Conservation (phyloP, 1,139 yeast species). For the Saccharomyces hybrid region DNA sequence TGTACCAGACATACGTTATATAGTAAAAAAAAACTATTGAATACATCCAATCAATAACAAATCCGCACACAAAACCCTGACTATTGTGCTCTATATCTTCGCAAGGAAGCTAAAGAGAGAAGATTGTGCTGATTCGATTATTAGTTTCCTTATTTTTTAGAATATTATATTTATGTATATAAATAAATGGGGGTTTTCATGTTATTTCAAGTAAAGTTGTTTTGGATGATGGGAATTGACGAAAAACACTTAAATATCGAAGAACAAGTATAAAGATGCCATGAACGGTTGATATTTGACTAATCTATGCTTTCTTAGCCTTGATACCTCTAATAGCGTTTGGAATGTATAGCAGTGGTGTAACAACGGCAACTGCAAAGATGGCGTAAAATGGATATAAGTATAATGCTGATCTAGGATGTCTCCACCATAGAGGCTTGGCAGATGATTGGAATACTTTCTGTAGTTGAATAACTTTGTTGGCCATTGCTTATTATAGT, state of each 20-base stretch:
- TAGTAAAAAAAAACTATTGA: background rate
- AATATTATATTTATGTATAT: background rate
- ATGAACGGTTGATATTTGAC: background rate
- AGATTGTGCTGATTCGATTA: background rate
- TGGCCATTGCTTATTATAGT: constrained; percentile 31
- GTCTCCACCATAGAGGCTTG: constrained; percentile 72
- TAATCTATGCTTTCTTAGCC: constrained; percentile 33
- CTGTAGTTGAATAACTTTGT: constrained; percentile 69
- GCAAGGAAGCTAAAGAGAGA: background rate
- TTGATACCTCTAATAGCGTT: constrained; percentile 72
- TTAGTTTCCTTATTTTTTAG: background rate
- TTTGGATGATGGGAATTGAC: background rate
- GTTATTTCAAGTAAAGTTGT: background rate
- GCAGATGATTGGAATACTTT: constrained; percentile 63
- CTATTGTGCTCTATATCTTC: background rate
- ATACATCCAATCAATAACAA: background rate
- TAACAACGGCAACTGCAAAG: constrained; percentile 63
- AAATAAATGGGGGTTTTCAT: background rate
- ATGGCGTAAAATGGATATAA: constrained; percentile 87
- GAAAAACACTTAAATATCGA: background rate
- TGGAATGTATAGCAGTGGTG: constrained; percentile 68
- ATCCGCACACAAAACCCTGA: too few species aligned
- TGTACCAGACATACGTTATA: background rate
- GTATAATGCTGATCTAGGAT: constrained; percentile 69
- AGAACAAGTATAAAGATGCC: background rate